Evolutionary conservation across 2,329 filamentous ascomycete species (phyloP), one percentile per base, ranked within the genome.

Genomic region (Capronia epimyces): DNA sequence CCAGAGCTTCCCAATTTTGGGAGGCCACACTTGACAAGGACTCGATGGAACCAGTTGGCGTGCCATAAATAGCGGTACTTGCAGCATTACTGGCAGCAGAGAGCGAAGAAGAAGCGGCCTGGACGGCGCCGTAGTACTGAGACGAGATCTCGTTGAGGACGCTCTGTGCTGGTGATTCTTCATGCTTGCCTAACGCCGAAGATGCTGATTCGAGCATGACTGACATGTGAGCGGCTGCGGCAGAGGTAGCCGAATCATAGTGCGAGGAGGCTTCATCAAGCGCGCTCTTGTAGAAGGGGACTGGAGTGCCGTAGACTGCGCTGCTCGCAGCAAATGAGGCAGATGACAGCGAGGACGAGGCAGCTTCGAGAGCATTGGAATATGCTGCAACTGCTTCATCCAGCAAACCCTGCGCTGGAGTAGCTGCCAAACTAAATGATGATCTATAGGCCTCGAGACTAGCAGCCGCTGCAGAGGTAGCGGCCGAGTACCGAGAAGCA

Each of bases 1-100:
- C 73, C 1, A 85, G 66, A 9, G 69, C 71, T 46, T 84, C 80
- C 82, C 82, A 86, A 57, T 79, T 82, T 39, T 78, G 76, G 31
- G 80, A 80, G 2, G 77, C 78, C 59, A 76, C 73, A 37, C 75
- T 77, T 2, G 75, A 75, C 8, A 78, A 62, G 13, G 80, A 79
- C 49, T 71, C 67, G 12, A 68, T 51, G 27, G 62, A 60, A 9
- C 70, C 69, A 2, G 71, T 67, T 22, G 69, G 59, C 20, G 72
- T 67, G 46, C 76, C 76, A 55, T 71, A 75, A 16, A 75, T 56
- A 10, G 63, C 67, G 3, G 67, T 64, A 42, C 67, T 70, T 5
- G 65, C 69, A 24, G 64, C 45, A 20, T 66, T 64, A 42, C 67
- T 70, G 6, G 65, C 69, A 24, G 64, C 45, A 20, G 67, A 67